phyloP scores from a whole-genome alignment of 345 rosid genomes.

The Raphanus sativus region DNA sequence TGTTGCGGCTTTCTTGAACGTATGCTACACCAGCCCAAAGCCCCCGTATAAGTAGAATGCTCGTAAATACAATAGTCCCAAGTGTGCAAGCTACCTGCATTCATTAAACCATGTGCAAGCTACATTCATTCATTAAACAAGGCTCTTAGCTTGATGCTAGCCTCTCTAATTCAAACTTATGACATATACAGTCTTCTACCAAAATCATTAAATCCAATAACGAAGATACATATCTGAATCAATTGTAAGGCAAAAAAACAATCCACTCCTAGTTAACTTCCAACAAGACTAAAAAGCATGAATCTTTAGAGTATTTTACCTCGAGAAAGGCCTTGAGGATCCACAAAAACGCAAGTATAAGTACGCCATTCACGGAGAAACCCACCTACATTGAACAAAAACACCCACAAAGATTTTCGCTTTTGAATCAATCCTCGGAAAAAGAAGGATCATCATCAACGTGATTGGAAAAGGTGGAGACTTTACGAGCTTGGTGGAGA shows the following conservation, averaged over 20 bases:
- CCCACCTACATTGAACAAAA: conserved; percentile 52
- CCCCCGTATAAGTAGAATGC: conserved; percentile 42
- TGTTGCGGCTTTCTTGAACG: conserved; percentile 39
- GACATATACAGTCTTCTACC: neutral
- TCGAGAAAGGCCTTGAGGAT: conserved; percentile 87
- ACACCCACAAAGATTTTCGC: neutral
- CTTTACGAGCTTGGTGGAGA: conserved; percentile 63
- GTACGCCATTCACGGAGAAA: conserved; percentile 83
- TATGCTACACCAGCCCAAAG: conserved; percentile 44
- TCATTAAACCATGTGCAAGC: conserved; percentile 18
- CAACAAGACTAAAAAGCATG: conserved; percentile 4
- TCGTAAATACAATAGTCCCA: conserved; percentile 41
- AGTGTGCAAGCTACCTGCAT: conserved; percentile 38
- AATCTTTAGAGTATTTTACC: conserved; percentile 42
- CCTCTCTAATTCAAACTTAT: neutral
- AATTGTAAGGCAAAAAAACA: neutral
- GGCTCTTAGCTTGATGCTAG: neutral
- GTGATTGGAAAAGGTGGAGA: neutral
- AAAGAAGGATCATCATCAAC: neutral
- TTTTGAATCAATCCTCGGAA: neutral
- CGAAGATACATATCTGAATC: neutral
- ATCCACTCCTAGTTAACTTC: neutral
- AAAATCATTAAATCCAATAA: too few species aligned
- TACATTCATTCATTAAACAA: conserved; percentile 17
- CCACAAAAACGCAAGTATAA: conserved; percentile 84